Evolutionary conservation across 345 rosid species (phyloP), one percentile per base, ranked within the genome.

Genomic region (Acer yangbiense): DNA sequence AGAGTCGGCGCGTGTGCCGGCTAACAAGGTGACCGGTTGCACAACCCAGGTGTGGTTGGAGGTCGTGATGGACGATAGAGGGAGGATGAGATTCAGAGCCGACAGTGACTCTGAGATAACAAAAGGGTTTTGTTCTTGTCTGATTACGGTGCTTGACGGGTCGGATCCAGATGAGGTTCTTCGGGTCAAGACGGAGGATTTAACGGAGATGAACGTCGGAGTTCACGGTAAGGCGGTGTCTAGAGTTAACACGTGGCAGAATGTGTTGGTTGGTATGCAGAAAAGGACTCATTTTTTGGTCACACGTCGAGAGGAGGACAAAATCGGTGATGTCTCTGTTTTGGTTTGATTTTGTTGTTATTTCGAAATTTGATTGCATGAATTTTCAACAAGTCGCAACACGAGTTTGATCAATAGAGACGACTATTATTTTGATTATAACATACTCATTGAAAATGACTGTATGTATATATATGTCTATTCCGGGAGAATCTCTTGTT

Each of bases 61-160:
- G 8, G 90, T 76, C 1, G 72, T 69, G 58, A 81, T 91, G 74
- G 96, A 91, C 57, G 87, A 78, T 48, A 68, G 46, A 20, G 94
- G 97, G 16, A 89, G 77, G 71, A 86, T 90, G 86, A 89, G 93
- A 73, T 91, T 93, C 72, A 83, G 78, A 75, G 94, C 94, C 2
- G 96, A 92, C 70, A 95, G 98, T 78, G 98, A 95, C 23, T 95
- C 98, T 2, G 98, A 95, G 88, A 92, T 95, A 70, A 88, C 93
- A 0, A 92, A 91, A 65, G 98, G 98, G 20, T 95, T 90, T 63
- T 83, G 90, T 61, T 89, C 91, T 20, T 95, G 98, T 79, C 78
- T 95, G 54, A 83, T 95, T 7, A 88, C 89, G 97, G 69, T 89
- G 83, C 89, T 93, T 55, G 95, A 95, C 78, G 98, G 94, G 6